These are phyloP conservation scores for Populus ilicifolia DNA, from an alignment of 345 rosid genomes.

Conservation along the genomic window DNA sequence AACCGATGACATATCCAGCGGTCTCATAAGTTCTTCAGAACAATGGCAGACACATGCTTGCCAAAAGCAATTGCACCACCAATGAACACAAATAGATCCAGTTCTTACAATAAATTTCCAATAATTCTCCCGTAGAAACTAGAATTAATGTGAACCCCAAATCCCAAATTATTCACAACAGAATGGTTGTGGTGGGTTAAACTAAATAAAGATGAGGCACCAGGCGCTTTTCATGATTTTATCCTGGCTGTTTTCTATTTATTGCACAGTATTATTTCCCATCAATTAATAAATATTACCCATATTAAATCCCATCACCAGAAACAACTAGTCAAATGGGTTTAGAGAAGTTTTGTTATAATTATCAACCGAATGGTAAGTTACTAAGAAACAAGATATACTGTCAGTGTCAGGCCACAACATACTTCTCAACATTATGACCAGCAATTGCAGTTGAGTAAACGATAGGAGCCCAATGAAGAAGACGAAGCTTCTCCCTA, in stretches of 20 bases:
- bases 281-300: too few relatives aligned
- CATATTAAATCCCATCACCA: not conserved
- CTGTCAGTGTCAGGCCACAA: conserved; percentile 1
- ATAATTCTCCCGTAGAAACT: too few relatives aligned
- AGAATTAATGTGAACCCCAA: too few relatives aligned
- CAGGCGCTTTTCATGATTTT: too few relatives aligned
- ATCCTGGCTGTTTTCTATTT: too few relatives aligned
- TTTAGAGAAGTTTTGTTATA: not conserved
- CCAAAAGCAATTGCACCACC: not conserved
- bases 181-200: too few relatives aligned
- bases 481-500: conserved; percentile 79
- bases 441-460: conserved; percentile 89
- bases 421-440: conserved; percentile 81
- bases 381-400: conserved; percentile 3
- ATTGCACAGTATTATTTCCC: too few relatives aligned
- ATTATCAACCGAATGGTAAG: not conserved
- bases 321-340: not conserved
- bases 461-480: conserved; percentile 93
- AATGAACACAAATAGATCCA: not conserved
- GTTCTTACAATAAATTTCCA: not conserved
- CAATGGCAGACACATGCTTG: not conserved
- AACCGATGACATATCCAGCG: not conserved
- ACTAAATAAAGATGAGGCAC: too few relatives aligned
- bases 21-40: not conserved
- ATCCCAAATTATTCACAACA: too few relatives aligned